Evolutionary conservation across 106 monocot species (phyloP).

Genomic region (Acorus calamus): DNA sequence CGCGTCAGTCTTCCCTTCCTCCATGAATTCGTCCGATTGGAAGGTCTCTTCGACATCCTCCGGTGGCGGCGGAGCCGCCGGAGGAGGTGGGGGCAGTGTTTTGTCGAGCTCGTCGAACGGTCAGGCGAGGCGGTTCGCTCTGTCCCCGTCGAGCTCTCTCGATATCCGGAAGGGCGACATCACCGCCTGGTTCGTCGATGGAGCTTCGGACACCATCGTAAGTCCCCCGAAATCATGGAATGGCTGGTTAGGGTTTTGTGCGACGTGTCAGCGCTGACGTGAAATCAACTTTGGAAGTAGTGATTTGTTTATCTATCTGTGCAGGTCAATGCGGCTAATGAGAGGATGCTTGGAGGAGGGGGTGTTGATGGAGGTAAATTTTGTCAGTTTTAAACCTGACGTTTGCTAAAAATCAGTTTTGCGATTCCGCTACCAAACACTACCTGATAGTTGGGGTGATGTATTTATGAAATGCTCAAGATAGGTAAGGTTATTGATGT

Average conservation of each 20-base stretch:
- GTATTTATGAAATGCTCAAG: too few species aligned
- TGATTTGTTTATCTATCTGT: not conserved
- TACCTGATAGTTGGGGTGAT: too few species aligned
- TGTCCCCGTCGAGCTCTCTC: slow-evolving; percentile 55
- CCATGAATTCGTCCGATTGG: too few species aligned
- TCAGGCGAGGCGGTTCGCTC: slow-evolving; percentile 23
- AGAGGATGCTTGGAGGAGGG: slow-evolving; percentile 79
- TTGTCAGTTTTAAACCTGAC: too few species aligned
- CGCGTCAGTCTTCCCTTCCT: too few species aligned
- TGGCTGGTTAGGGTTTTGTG: not conserved
- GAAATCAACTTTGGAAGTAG: not conserved
- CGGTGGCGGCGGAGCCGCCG: too few species aligned
- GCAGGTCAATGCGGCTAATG: slow-evolving; percentile 87
- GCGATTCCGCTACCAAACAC: too few species aligned
- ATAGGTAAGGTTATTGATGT: too few species aligned
- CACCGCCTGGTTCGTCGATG: slow-evolving; percentile 74
- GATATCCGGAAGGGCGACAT: slow-evolving; percentile 70
- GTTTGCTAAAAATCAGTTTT: too few species aligned
- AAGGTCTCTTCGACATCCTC: too few species aligned
- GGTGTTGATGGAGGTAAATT: slow-evolving; percentile 89
- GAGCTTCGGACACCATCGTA: slow-evolving; percentile 75
- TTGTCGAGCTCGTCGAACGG: not conserved
- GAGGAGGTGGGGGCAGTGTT: too few species aligned
- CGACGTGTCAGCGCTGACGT: not conserved
- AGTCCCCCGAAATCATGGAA: slow-evolving; percentile 5